These are phyloP conservation scores for Phytophthora kernoviae DNA, from an alignment of 352 stramenopile species.

Conservation along the genomic window DNA sequence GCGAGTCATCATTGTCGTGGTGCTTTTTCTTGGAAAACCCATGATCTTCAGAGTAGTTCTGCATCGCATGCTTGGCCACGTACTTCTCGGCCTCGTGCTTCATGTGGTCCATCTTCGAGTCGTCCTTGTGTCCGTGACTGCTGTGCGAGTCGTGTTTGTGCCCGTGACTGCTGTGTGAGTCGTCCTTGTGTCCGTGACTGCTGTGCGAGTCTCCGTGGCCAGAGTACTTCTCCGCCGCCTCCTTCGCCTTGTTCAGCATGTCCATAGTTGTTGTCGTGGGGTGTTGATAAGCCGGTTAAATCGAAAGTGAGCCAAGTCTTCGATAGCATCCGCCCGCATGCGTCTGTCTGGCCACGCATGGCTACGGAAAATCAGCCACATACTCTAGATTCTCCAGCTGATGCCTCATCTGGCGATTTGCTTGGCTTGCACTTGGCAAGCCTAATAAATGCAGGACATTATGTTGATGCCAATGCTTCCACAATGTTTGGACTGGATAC, in stretches of 20 bases:
- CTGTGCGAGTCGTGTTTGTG: not conserved
- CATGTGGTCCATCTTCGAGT: too few species aligned
- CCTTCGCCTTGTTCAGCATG: conserved; percentile 30
- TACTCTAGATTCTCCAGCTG: conserved; percentile 8
- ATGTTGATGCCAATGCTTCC: too few species aligned
- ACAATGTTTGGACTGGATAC: too few species aligned
- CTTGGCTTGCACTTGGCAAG: conserved; percentile 17
- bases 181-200: conserved; percentile 20
- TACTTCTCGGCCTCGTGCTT: too few species aligned
- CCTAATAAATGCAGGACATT: not conserved
- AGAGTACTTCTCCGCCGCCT: conserved; percentile 19
- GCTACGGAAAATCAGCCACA: conserved; percentile 25
- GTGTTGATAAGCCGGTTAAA: conserved; percentile 8
- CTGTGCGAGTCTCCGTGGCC: conserved; percentile 22
- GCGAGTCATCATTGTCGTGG: conserved; percentile 17
- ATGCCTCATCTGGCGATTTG: too few species aligned
- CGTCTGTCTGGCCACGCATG: not conserved
- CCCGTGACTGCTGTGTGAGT: conserved; percentile 16
- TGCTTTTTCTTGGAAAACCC: too few species aligned
- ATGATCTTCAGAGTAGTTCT: too few species aligned
- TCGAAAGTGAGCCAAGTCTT: conserved; percentile 23
- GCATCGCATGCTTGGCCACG: too few species aligned
- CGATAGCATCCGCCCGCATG: not conserved
- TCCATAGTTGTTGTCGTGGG: not conserved
- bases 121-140: not conserved